phyloP scores from a whole-genome alignment of 495 filamentous ascomycete species.

The Physcia stellaris region DNA sequence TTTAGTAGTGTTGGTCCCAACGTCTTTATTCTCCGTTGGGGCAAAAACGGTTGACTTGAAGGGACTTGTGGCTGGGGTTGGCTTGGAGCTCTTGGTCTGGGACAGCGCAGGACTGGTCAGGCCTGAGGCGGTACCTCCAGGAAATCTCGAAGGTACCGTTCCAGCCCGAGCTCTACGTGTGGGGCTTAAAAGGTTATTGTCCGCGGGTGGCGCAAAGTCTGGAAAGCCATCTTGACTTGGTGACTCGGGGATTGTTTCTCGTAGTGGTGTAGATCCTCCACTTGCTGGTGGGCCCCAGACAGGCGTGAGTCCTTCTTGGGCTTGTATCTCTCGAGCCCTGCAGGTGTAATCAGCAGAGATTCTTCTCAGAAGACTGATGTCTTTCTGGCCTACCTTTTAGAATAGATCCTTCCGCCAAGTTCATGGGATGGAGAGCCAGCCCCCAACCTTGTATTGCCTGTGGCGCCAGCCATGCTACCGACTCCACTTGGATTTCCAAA shows the following conservation, averaged over 20 bases:
- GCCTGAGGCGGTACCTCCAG: conserved; percentile 28
- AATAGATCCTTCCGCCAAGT: conserved; percentile 62
- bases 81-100: conserved; percentile 69
- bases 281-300: conserved; percentile 94
- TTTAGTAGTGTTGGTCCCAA: conserved; percentile 12
- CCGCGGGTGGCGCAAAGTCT: conserved; percentile 59
- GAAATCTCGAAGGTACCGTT: conserved; percentile 91
- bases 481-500: conserved; percentile 56
- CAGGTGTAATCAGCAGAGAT: neutral
- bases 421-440: conserved; percentile 97
- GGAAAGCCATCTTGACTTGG: conserved; percentile 91
- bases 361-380: neutral
- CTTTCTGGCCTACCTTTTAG: conserved; percentile 64
- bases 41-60: conserved; percentile 72
- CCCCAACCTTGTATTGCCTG: conserved; percentile 67
- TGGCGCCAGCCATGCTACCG: conserved; percentile 50
- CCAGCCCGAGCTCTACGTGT: conserved; percentile 72
- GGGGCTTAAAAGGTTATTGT: conserved; percentile 43
- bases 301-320: conserved; percentile 78
- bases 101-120: conserved; percentile 48
- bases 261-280: conserved; percentile 86
- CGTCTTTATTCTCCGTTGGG: conserved; percentile 59
- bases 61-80: conserved; percentile 82
- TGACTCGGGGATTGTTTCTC: conserved; percentile 94
- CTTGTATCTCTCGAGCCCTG: conserved; percentile 92